Evolutionary conservation across 495 filamentous ascomycete species (phyloP).

Genomic region (Lasiosphaeria ovina): DNA sequence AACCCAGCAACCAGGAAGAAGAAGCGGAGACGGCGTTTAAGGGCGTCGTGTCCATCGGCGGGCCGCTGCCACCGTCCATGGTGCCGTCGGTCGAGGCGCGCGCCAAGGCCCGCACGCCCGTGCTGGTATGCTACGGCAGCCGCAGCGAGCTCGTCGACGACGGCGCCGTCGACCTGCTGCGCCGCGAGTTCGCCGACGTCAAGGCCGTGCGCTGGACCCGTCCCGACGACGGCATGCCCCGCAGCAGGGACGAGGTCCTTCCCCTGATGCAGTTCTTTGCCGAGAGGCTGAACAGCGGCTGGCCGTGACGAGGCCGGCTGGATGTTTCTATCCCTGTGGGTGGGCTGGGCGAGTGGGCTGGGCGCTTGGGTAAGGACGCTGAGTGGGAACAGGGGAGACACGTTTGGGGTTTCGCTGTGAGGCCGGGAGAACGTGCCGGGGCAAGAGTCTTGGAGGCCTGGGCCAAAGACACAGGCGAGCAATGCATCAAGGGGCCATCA

Average conservation of each 20-base stretch:
- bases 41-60: slow-evolving; percentile 79
- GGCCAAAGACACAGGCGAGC: too few species aligned
- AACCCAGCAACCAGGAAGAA: slow-evolving; percentile 4
- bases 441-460: too few species aligned
- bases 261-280: slow-evolving; percentile 94
- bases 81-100: slow-evolving; percentile 33
- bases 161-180: slow-evolving; percentile 59
- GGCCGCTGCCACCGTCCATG: slow-evolving; percentile 59
- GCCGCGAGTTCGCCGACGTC: slow-evolving; percentile 67
- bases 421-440: too few species aligned
- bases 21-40: slow-evolving; percentile 31
- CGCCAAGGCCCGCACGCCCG: slow-evolving; percentile 65
- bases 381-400: too few species aligned
- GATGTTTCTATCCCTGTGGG: too few species aligned
- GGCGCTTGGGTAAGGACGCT: too few species aligned
- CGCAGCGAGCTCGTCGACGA: slow-evolving; percentile 61
- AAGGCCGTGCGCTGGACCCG: slow-evolving; percentile 72
- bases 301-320: not conserved
- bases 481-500: too few species aligned
- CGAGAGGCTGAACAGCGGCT: slow-evolving; percentile 52
- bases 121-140: slow-evolving; percentile 68
- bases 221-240: slow-evolving; percentile 78
- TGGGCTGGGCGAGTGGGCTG: too few species aligned
- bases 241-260: slow-evolving; percentile 78
- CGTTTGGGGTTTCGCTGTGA: too few species aligned